phyloP scores from a whole-genome alignment of 73 alveolate genomes.

The Paramecium sexaurelia region DNA sequence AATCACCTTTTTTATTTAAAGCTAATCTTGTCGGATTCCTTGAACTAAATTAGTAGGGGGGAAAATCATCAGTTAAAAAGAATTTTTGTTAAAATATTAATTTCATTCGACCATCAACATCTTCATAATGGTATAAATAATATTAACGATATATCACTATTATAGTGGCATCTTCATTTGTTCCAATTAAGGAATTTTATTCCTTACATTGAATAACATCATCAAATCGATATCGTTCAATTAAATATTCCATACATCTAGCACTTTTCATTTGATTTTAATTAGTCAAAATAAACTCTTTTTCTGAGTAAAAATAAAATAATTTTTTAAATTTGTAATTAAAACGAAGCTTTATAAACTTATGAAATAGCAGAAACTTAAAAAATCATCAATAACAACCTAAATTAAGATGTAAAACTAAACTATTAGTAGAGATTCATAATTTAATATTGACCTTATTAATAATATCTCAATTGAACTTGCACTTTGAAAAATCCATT shows the following conservation, averaged over 20 bases:
- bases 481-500: slow-evolving; percentile 97
- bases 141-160: not conserved
- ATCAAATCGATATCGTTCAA: not conserved
- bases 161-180: not conserved
- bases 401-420: too few relatives aligned
- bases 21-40: not conserved
- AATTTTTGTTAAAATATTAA: not conserved
- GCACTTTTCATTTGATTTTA: not conserved
- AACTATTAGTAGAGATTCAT: too few relatives aligned
- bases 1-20: not conserved
- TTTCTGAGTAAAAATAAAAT: too few relatives aligned
- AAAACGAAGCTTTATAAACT: too few relatives aligned
- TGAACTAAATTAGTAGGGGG: too few relatives aligned
- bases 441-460: not conserved
- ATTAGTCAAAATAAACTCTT: not conserved
- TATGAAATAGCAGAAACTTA: too few relatives aligned
- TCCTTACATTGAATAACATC: not conserved
- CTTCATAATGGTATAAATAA: not conserved
- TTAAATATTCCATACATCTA: not conserved
- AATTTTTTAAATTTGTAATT: too few relatives aligned
- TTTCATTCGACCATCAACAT: not conserved
- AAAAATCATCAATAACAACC: too few relatives aligned
- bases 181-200: not conserved
- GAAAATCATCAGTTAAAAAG: too few relatives aligned
- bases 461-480: slow-evolving; percentile 74